phyloP scores from a whole-genome alignment of 2,329 filamentous ascomycete species.

The Fulvia fulva region DNA sequence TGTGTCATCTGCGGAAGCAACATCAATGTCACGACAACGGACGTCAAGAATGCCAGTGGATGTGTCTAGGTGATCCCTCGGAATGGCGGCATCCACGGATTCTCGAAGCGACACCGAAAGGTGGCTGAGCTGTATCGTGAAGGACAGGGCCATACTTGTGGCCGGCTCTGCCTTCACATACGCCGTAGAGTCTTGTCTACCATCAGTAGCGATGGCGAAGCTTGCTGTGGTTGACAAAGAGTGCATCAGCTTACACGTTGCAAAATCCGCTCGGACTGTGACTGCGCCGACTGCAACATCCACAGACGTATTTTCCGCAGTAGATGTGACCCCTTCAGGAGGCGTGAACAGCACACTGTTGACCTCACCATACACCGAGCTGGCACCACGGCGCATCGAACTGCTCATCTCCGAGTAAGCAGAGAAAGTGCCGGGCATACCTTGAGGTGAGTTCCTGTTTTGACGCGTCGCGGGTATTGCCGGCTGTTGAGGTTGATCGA shows the following conservation, averaged over 20 bases:
- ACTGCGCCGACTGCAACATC: slow-evolving; percentile 18
- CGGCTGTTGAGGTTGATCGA: not conserved
- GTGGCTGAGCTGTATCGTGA: not conserved
- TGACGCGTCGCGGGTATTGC: too few relatives aligned
- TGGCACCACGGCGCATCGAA: slow-evolving; percentile 9
- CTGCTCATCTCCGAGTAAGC: slow-evolving; percentile 42
- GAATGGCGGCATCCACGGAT: not conserved
- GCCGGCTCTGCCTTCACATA: not conserved
- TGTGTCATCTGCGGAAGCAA: not conserved
- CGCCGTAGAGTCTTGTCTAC: not conserved
- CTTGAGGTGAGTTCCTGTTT: slow-evolving; percentile 1
- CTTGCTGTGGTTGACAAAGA: slow-evolving; percentile 3
- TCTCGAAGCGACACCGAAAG: not conserved
- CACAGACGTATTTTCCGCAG: not conserved
- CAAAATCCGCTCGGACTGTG: slow-evolving; percentile 17
- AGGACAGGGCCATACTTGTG: not conserved
- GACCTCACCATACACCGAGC: slow-evolving; percentile 6
- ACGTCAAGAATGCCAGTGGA: slow-evolving; percentile 7
- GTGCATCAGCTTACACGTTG: slow-evolving; percentile 21
- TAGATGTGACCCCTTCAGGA: not conserved
- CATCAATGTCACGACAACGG: slow-evolving; percentile 4
- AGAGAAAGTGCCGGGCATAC: slow-evolving; percentile 47
- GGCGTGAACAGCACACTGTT: slow-evolving; percentile 5
- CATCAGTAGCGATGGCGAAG: not conserved
- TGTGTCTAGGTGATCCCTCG: not conserved